phyloP scores from a whole-genome alignment of 1,284 basidiomycete species.

The Grifola frondosa region DNA sequence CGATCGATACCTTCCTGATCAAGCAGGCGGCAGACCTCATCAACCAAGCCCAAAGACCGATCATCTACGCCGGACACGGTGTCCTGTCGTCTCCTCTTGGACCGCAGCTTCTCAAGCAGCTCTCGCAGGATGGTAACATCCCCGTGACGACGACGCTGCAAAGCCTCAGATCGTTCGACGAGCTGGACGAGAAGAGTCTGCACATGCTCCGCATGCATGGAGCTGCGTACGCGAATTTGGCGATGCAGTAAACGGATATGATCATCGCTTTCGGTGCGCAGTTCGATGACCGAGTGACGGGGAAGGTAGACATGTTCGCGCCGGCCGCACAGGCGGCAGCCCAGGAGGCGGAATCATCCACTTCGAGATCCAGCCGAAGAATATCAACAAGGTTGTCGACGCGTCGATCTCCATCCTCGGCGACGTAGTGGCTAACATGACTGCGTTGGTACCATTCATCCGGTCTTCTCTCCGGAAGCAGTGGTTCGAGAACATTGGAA shows the following conservation, averaged over 20 bases:
- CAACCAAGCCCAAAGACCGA: slow-evolving; percentile 86
- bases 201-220: slow-evolving; percentile 99
- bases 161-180: slow-evolving; percentile 94
- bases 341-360: slow-evolving; percentile 95
- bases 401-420: slow-evolving; percentile 93
- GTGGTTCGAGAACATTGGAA: slow-evolving; percentile 83
- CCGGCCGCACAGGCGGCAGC: slow-evolving; percentile 90
- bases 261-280: slow-evolving; percentile 96
- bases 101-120: slow-evolving; percentile 82
- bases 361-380: slow-evolving; percentile 98
- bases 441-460: slow-evolving; percentile 81
- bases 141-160: slow-evolving; percentile 97
- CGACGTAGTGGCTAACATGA: slow-evolving; percentile 86
- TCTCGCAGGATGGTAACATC: slow-evolving; percentile 87
- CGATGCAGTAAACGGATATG: slow-evolving; percentile 96
- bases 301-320: slow-evolving; percentile 87
- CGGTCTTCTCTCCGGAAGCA: slow-evolving; percentile 59
- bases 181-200: slow-evolving; percentile 82
- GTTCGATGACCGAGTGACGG: slow-evolving; percentile 98
- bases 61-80: slow-evolving; percentile 95
- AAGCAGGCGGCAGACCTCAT: slow-evolving; percentile 87
- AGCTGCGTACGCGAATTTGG: slow-evolving; percentile 94
- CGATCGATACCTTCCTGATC: slow-evolving; percentile 67
- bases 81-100: slow-evolving; percentile 84
- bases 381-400: slow-evolving; percentile 98